phyloP scores from a whole-genome alignment of 192 early-diverging fungal species.

The Backusella tuberculispora region DNA sequence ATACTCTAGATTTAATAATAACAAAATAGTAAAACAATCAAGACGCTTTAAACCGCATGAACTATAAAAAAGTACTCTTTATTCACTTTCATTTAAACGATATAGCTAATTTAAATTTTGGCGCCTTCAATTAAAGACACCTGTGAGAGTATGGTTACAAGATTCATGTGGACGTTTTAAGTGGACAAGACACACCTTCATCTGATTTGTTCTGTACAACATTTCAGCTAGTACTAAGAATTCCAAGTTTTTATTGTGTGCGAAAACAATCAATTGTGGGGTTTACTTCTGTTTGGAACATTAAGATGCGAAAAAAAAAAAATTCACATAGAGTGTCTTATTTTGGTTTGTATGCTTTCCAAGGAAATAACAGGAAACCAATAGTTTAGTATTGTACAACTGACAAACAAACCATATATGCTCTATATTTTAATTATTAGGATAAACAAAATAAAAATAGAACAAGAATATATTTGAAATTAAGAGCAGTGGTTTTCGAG shows the following conservation, averaged over 20 bases:
- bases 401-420: not conserved
- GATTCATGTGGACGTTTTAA: slow-evolving; percentile 1
- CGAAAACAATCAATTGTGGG: not conserved
- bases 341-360: not conserved
- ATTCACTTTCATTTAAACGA: not conserved
- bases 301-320: not conserved
- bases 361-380: not conserved
- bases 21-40: not conserved
- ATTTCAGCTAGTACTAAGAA: not conserved
- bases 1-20: not conserved
- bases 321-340: not conserved
- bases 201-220: slow-evolving; percentile 2
- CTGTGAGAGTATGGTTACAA: slow-evolving; percentile 14
- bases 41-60: not conserved
- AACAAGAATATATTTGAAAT: too few species aligned
- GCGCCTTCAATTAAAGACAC: not conserved
- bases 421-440: not conserved
- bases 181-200: not conserved
- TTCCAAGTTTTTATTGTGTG: not conserved
- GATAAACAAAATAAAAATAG: not conserved
- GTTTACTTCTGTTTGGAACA: not conserved
- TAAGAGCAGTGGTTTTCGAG: too few species aligned
- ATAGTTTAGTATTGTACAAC: not conserved
- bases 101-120: not conserved
- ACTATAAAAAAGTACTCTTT: too few species aligned